Percentiles rank a stretch among this genome's conserved stretches.
phyloP scores from a whole-genome alignment of 1,139 yeast genomes.

The Hyphopichia khmerensis region DNA sequence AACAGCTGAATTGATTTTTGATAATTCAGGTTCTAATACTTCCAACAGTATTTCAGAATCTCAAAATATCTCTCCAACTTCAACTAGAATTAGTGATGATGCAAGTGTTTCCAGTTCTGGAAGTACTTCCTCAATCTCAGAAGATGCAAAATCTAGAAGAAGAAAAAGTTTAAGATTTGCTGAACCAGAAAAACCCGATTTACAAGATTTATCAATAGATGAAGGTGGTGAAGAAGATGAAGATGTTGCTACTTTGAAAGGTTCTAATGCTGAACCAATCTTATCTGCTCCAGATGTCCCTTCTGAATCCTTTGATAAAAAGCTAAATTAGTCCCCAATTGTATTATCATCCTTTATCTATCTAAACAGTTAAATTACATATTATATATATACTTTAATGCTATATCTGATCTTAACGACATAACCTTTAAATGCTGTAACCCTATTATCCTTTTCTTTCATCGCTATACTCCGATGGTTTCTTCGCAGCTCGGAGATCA shows the following conservation, averaged over 20 bases:
- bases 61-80: neutral
- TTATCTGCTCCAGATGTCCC: neutral
- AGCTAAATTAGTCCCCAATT: neutral
- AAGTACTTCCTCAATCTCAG: slow-evolving; percentile 2
- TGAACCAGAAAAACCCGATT: slow-evolving; percentile 14
- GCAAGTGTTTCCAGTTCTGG: slow-evolving; percentile 2
- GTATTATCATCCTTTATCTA: too few relatives aligned
- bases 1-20: slow-evolving; percentile 78
- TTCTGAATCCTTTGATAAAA: neutral
- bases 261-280: neutral
- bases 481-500: too few relatives aligned
- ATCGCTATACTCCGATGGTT: too few relatives aligned
- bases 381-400: too few relatives aligned
- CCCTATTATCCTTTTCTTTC: too few relatives aligned
- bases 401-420: too few relatives aligned
- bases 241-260: neutral
- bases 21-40: slow-evolving; percentile 10
- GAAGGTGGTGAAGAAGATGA: neutral
- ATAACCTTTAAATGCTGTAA: too few relatives aligned
- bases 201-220: neutral
- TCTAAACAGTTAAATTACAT: too few relatives aligned
- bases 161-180: slow-evolving; percentile 44
- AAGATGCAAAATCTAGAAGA: slow-evolving; percentile 14
- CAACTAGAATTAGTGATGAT: slow-evolving; percentile 2
- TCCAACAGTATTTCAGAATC: slow-evolving; percentile 1